phyloP scores from a whole-genome alignment of 495 filamentous ascomycete species.

The Talaromyces proteolyticus region DNA sequence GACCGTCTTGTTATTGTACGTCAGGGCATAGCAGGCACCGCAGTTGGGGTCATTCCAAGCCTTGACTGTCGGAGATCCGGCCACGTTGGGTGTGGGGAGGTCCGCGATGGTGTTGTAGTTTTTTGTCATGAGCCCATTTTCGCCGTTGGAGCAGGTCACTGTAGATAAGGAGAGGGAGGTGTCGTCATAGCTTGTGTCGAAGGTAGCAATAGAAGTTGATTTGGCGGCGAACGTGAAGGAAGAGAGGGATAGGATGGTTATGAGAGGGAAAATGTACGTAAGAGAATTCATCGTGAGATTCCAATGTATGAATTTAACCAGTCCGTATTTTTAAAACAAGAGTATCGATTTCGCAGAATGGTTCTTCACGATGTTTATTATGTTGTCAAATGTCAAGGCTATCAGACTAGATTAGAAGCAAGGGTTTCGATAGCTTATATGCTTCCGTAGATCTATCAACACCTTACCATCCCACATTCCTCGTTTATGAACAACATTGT shows the following conservation, averaged over 20 bases:
- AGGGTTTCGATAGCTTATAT: too few relatives aligned
- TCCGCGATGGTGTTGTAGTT: constrained; percentile 62
- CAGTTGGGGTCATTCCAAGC: constrained; percentile 57
- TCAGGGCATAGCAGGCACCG: constrained; percentile 64
- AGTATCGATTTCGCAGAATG: too few relatives aligned
- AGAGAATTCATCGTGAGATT: too few relatives aligned
- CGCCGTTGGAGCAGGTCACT: constrained; percentile 52
- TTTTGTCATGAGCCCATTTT: constrained; percentile 58
- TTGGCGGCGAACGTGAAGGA: not conserved
- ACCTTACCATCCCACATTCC: too few relatives aligned
- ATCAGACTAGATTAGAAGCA: too few relatives aligned
- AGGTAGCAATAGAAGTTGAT: constrained; percentile 25
- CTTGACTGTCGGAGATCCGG: constrained; percentile 50
- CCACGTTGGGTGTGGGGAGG: constrained; percentile 50
- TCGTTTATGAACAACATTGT: too few relatives aligned
- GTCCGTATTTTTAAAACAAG: too few relatives aligned
- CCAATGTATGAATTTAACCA: too few relatives aligned
- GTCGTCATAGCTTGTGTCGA: constrained; percentile 29
- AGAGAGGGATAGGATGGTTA: not conserved
- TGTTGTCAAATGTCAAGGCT: too few relatives aligned
- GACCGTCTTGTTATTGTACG: constrained; percentile 55
- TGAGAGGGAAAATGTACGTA: not conserved
- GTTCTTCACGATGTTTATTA: too few relatives aligned
- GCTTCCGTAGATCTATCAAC: too few relatives aligned
- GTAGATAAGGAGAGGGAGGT: constrained; percentile 45